A percentile compares a stretch with the other conserved stretches of the same genome.
phyloP scores from a whole-genome alignment of 768 basidiomycete genomes.

The Cyclocybe aegerita region DNA sequence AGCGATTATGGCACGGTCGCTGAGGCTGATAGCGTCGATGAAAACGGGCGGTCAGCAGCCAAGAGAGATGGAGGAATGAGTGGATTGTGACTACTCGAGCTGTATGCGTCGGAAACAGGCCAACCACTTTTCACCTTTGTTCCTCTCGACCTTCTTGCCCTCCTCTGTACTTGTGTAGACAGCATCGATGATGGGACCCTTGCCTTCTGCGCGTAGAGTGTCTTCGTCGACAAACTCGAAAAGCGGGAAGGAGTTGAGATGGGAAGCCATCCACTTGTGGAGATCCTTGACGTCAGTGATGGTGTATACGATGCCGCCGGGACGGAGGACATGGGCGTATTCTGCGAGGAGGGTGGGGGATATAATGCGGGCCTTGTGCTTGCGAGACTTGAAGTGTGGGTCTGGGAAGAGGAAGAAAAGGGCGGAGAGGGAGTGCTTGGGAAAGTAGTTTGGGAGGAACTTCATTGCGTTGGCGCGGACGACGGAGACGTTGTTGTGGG shows the following conservation, averaged over 20 bases:
- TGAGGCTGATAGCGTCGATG: conserved; percentile 61
- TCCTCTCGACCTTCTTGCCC: conserved; percentile 94
- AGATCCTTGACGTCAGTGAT: conserved; percentile 96
- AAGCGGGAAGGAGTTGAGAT: conserved; percentile 84
- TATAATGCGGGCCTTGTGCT: conserved; percentile 99
- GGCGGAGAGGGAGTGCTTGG: conserved; percentile 85
- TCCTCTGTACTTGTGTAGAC: conserved; percentile 90
- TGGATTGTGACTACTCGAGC: conserved; percentile 24
- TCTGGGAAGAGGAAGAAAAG: conserved; percentile 99
- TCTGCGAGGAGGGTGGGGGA: conserved; percentile 97
- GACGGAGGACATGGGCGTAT: conserved; percentile 90
- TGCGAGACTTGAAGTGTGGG: conserved; percentile 96
- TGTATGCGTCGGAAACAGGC: conserved; percentile 81
- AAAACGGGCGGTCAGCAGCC: conserved; percentile 34
- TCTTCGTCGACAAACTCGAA: conserved; percentile 81
- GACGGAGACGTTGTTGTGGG: conserved; percentile 88
- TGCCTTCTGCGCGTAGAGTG: conserved; percentile 71
- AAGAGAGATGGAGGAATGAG: conserved; percentile 37
- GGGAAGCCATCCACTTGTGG: conserved; percentile 92
- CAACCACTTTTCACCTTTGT: conserved; percentile 87
- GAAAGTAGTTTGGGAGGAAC: conserved; percentile 95
- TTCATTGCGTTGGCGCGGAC: conserved; percentile 99
- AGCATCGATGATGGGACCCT: conserved; percentile 77
- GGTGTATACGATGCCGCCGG: conserved; percentile 96
- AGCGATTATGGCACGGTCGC: conserved; percentile 65